Conservation (phyloP, 306 rosid genomes). For the Cyamopsis tetragonoloba region DNA sequence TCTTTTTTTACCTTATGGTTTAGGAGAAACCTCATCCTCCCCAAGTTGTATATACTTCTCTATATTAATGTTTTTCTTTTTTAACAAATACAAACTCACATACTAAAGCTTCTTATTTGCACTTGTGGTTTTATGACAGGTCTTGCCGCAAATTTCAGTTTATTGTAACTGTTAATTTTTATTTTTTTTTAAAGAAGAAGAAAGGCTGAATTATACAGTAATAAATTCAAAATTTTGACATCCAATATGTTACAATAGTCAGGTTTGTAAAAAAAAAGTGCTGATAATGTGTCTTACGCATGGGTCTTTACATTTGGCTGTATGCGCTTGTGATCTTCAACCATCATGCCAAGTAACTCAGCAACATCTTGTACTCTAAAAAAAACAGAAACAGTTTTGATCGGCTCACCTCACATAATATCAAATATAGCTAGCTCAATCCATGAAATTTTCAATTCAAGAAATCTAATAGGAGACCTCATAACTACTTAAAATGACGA, state of each 20-base stretch:
- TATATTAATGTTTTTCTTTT: background rate
- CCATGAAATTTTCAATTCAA: conserved; percentile 15
- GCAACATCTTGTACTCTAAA: conserved; percentile 94
- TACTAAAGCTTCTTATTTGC: conserved; percentile 8
- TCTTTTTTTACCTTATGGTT: background rate
- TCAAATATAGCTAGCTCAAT: conserved; percentile 3
- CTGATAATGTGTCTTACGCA: conserved; percentile 50
- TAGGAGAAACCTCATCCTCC: conserved; percentile 7
- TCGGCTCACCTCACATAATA: conserved; percentile 10
- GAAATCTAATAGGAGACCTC: background rate
- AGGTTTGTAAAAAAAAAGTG: background rate
- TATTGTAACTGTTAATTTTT: background rate
- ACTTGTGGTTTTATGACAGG: conserved; percentile 13
- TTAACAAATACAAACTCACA: background rate
- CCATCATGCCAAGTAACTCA: conserved; percentile 98
- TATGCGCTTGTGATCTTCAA: conserved; percentile 83
- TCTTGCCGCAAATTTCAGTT: conserved; percentile 15
- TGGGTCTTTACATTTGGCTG: conserved; percentile 88
- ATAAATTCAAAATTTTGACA: conserved; percentile 12
- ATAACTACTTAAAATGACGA: background rate
- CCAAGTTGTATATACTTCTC: background rate
- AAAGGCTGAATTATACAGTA: background rate
- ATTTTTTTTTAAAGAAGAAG: background rate
- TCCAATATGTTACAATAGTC: conserved; percentile 1
- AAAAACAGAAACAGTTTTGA: conserved; percentile 25